Evolutionary conservation across 331 rosid species (phyloP).

Genomic region (Stylosanthes scabra): DNA sequence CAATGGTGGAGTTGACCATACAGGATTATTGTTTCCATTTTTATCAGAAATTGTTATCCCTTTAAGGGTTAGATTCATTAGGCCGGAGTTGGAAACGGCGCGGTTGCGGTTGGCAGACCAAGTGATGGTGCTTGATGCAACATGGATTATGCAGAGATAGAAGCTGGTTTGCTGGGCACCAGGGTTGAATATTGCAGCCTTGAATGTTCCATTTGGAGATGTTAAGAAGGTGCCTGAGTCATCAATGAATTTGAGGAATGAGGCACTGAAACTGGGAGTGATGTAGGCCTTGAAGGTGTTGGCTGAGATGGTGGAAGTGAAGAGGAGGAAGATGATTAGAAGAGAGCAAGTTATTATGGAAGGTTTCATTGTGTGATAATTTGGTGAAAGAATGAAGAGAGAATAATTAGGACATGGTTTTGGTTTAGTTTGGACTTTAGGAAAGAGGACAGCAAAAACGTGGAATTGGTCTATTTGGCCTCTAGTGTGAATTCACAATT

Average conservation of each 20-base stretch:
- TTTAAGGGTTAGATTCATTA: constrained; percentile 52
- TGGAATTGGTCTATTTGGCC: constrained; percentile 42
- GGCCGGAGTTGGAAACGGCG: constrained; percentile 65
- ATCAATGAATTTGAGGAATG: constrained; percentile 53
- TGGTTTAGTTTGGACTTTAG: constrained; percentile 19
- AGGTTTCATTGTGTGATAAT: constrained; percentile 61
- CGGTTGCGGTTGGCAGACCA: constrained; percentile 84
- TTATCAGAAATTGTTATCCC: constrained; percentile 61
- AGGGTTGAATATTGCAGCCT: constrained; percentile 69
- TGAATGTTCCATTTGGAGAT: constrained; percentile 66
- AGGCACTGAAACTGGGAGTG: constrained; percentile 61
- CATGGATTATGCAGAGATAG: constrained; percentile 78
- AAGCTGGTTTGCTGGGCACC: constrained; percentile 51
- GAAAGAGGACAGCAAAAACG: constrained; percentile 27
- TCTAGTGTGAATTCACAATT: background rate
- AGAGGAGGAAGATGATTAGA: constrained; percentile 39
- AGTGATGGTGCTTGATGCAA: constrained; percentile 62
- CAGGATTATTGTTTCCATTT: constrained; percentile 35
- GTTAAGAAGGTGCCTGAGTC: constrained; percentile 65
- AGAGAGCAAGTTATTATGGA: constrained; percentile 32
- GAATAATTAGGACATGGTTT: constrained; percentile 21
- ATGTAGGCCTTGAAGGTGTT: constrained; percentile 52
- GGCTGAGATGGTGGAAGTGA: constrained; percentile 49
- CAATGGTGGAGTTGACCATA: constrained; percentile 63
- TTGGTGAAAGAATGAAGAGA: constrained; percentile 44